Evolutionary conservation across 75 land plant species (phyloP).

Genomic region (Sequoiadendron giganteum): DNA sequence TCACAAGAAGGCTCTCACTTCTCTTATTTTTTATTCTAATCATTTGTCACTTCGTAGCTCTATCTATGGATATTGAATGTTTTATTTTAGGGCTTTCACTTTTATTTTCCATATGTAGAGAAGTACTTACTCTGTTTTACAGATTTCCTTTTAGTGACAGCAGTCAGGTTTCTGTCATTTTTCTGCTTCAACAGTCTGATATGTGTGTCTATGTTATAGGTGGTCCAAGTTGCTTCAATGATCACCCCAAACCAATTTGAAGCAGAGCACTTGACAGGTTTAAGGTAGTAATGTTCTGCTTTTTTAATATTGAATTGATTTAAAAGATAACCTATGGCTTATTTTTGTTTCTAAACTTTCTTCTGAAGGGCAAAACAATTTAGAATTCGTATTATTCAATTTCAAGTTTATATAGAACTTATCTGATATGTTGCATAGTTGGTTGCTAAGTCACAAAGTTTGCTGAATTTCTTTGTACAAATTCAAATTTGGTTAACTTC

Average conservation of each 20-base stretch:
- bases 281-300: constrained; percentile 46
- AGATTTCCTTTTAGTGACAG: not conserved
- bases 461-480: no score
- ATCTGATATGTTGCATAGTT: not conserved
- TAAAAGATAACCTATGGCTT: not conserved
- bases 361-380: not conserved
- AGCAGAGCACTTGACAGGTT: constrained; percentile 83
- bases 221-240: constrained; percentile 92
- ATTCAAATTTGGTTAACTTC: no score
- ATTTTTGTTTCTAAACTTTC: not conserved
- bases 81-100: not conserved
- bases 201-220: constrained; percentile 37
- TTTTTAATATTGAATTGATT: not conserved
- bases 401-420: no score
- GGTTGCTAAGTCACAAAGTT: not conserved
- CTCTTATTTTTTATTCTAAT: no score
- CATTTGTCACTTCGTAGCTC: not conserved
- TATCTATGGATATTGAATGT: not conserved
- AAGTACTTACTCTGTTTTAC: not conserved
- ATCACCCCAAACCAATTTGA: constrained; percentile 98
- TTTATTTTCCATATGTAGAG: not conserved
- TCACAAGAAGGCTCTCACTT: not conserved
- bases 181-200: not conserved
- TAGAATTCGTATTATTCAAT: not conserved
- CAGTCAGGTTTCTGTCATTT: not conserved